A percentile compares a stretch with the other conserved stretches of the same genome.
phyloP scores from a whole-genome alignment of 73 alveolate species.

The Paramecium tetraurelia region DNA sequence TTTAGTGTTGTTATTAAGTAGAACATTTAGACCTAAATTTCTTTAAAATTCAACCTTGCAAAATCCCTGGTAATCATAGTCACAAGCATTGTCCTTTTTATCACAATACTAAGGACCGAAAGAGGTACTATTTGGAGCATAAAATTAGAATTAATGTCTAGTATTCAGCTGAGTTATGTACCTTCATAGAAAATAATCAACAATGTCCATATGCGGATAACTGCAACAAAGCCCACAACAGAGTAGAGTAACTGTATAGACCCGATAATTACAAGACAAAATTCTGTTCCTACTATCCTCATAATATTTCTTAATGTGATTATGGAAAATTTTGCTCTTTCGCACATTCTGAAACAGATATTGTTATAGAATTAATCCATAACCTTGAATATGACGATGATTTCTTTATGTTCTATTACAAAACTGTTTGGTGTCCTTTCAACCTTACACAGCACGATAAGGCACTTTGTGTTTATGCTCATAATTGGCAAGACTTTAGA shows the following conservation, averaged over 20 bases:
- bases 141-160: background rate
- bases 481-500: conserved; percentile 95
- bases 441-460: conserved; percentile 87
- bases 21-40: conserved; percentile 70
- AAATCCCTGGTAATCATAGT: conserved; percentile 67
- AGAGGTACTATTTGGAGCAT: conserved; percentile 58
- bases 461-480: conserved; percentile 97
- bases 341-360: conserved; percentile 87
- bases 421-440: conserved; percentile 97
- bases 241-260: conserved; percentile 88
- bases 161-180: conserved; percentile 76
- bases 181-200: conserved; percentile 68
- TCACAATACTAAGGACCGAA: conserved; percentile 78
- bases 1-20: background rate
- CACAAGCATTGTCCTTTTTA: conserved; percentile 84
- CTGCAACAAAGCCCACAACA: conserved; percentile 81
- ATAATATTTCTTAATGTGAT: conserved; percentile 78
- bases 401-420: conserved; percentile 86
- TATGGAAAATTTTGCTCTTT: conserved; percentile 86
- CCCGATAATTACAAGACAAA: conserved; percentile 86
- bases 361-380: conserved; percentile 80
- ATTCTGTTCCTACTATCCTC: conserved; percentile 83
- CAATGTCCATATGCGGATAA: conserved; percentile 81
- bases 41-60: conserved; percentile 80
- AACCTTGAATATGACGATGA: conserved; percentile 76